Conservation (phyloP, 148 eudicot species). For the Cornus florida region DNA sequence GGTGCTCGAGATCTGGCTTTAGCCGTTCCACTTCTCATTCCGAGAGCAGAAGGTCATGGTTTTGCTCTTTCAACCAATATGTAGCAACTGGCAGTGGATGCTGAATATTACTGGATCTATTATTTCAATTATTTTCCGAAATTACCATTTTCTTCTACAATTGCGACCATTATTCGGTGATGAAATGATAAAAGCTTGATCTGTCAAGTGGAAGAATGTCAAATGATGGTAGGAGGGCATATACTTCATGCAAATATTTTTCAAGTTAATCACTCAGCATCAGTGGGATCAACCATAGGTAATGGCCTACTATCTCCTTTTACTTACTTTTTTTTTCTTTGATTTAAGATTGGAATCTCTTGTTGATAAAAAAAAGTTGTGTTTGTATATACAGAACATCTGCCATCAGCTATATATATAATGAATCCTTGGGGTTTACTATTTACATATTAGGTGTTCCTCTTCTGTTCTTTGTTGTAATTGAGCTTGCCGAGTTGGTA, state of each 20-base stretch:
- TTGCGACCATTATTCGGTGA: not conserved
- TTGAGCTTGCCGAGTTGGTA: not conserved
- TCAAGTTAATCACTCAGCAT: not conserved
- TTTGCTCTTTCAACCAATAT: slow-evolving; percentile 66
- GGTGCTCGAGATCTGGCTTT: slow-evolving; percentile 46
- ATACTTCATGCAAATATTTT: not conserved
- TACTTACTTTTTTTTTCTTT: not conserved
- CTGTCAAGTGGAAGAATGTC: not conserved
- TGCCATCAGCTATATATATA: not conserved
- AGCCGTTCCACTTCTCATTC: slow-evolving; percentile 56
- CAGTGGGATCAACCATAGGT: not conserved
- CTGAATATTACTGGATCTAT: not conserved
- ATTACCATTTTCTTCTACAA: not conserved
- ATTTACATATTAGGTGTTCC: not conserved
- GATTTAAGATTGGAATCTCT: not conserved
- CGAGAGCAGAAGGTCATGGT: slow-evolving; percentile 70
- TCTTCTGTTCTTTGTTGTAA: not conserved
- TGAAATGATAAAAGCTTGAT: not conserved
- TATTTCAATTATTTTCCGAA: slow-evolving; percentile 4
- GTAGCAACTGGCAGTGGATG: slow-evolving; percentile 40
- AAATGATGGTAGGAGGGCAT: not conserved
- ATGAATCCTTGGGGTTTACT: not conserved
- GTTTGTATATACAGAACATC: not conserved
- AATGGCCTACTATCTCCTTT: not conserved
- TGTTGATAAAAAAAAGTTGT: not conserved